phyloP scores from a whole-genome alignment of 2,329 filamentous ascomycete genomes.

The Cytospora chrysosperma region DNA sequence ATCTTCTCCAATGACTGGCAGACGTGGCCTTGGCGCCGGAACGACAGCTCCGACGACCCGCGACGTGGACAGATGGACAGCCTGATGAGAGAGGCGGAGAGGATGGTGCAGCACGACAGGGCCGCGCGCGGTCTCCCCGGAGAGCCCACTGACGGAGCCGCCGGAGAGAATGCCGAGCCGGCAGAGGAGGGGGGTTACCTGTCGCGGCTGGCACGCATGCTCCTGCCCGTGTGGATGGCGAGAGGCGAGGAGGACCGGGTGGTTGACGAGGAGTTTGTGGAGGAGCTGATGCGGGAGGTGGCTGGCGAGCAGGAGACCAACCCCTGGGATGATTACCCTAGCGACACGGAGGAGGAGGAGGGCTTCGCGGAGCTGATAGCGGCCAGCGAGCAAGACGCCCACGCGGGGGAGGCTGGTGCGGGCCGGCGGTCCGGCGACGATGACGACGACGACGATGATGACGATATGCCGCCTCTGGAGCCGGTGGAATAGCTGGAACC shows the following conservation, averaged over 20 bases:
- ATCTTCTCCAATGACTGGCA: constrained; percentile 47
- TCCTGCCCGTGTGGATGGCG: constrained; percentile 13
- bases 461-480: neutral
- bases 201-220: constrained; percentile 4
- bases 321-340: neutral
- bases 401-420: neutral
- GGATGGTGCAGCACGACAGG: constrained; percentile 1
- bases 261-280: neutral
- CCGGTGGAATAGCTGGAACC: neutral
- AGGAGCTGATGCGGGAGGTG: neutral
- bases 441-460: neutral
- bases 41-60: neutral
- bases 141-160: neutral
- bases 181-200: constrained; percentile 5
- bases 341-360: neutral
- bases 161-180: neutral
- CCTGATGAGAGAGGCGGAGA: constrained; percentile 2
- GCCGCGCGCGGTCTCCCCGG: neutral
- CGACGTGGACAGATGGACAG: constrained; percentile 6
- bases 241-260: neutral
- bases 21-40: constrained; percentile 41
- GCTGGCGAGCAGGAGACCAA: neutral
- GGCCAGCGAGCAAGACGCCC: neutral
- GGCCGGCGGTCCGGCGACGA: neutral
- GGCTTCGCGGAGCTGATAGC: constrained; percentile 2